These are phyloP conservation scores for Pseudoneurospora amorphoporcata DNA, from an alignment of 495 filamentous ascomycete species.

Conservation along the genomic window DNA sequence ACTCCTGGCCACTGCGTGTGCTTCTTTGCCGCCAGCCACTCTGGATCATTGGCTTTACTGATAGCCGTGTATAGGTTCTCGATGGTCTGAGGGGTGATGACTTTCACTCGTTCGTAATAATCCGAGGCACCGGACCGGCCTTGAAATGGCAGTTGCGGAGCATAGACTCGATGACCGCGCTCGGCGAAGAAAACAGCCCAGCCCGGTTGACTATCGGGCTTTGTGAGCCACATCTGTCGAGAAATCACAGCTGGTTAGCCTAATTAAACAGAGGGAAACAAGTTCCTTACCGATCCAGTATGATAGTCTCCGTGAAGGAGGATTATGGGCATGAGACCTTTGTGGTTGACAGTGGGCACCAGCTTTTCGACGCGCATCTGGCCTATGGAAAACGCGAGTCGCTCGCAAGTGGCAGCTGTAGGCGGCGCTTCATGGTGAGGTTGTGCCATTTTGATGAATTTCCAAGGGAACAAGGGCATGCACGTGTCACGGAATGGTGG, in stretches of 20 bases:
- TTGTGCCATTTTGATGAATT: neutral
- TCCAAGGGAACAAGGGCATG: neutral
- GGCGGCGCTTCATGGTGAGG: neutral
- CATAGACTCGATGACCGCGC: conserved; percentile 37
- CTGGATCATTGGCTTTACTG: conserved; percentile 10
- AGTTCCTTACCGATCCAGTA: conserved; percentile 36
- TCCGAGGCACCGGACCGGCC: conserved; percentile 8
- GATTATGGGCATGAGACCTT: conserved; percentile 33
- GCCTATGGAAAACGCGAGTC: neutral
- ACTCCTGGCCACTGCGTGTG: conserved; percentile 48
- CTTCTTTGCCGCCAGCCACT: conserved; percentile 33
- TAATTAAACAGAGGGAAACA: neutral
- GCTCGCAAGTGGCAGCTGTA: neutral
- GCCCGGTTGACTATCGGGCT: conserved; percentile 38
- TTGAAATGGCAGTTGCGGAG: conserved; percentile 33
- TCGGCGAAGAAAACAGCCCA: conserved; percentile 42
- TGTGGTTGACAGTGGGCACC: neutral
- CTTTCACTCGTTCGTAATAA: neutral
- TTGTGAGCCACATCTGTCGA: conserved; percentile 37
- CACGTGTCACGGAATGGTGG: neutral
- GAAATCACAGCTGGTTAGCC: neutral
- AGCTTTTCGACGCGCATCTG: neutral
- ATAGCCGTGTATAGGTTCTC: conserved; percentile 30
- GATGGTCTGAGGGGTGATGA: conserved; percentile 11
- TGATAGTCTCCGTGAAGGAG: conserved; percentile 45